Evolutionary conservation across 768 basidiomycete genomes (phyloP).

Genomic region (Mycena pura): DNA sequence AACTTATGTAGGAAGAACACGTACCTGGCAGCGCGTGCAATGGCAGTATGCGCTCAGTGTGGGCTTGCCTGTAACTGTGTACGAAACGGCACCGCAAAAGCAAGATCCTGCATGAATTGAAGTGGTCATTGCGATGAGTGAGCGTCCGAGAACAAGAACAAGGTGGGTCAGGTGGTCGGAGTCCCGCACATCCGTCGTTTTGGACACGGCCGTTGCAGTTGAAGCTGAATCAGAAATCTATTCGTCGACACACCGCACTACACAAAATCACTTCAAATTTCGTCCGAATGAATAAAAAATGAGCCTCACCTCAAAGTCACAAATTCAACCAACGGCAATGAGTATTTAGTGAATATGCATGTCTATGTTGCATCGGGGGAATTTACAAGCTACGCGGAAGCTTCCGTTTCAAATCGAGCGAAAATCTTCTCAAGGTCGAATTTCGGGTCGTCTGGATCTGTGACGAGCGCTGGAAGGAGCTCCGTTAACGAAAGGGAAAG

Average conservation of each 20-base stretch:
- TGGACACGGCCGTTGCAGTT: no score
- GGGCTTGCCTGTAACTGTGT: constrained; percentile 54
- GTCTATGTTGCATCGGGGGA: constrained; percentile 21
- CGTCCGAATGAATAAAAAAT: background rate
- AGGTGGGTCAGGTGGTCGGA: constrained; percentile 11
- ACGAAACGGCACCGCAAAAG: constrained; percentile 62
- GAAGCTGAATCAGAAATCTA: no score
- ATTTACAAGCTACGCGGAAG: constrained; percentile 24
- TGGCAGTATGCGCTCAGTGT: constrained; percentile 70
- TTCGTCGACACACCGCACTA: constrained; percentile 3
- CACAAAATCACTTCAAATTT: background rate
- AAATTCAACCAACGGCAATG: background rate
- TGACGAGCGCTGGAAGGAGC: constrained; percentile 47
- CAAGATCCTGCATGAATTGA: constrained; percentile 55
- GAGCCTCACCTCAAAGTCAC: constrained; percentile 6
- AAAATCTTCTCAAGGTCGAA: constrained; percentile 96
- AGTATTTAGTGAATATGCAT: constrained; percentile 11
- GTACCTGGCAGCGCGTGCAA: constrained; percentile 72
- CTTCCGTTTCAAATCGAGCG: constrained; percentile 73
- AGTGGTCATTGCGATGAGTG: constrained; percentile 1
- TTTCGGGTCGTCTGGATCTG: constrained; percentile 92
- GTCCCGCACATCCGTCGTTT: background rate
- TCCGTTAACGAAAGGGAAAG: background rate
- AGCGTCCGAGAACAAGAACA: background rate
- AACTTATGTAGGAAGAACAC: no score